Percentiles rank a stretch among this genome's conserved stretches.
phyloP scores from a whole-genome alignment of 306 rosid genomes.

The Quercus parvula region DNA sequence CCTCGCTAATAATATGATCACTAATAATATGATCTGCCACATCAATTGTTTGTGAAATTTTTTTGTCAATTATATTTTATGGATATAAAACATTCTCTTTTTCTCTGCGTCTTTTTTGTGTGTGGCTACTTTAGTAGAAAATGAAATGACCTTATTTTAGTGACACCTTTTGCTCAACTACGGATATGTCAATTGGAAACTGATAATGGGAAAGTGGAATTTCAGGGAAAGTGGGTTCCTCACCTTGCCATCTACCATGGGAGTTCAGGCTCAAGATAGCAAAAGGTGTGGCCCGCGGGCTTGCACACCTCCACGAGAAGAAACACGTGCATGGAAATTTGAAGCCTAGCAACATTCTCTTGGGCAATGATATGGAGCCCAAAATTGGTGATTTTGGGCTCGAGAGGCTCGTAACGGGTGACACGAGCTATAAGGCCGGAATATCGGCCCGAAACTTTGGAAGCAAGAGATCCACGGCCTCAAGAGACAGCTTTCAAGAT shows the following conservation, averaged over 20 bases:
- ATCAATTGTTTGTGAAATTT: no score
- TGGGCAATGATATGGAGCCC: constrained; percentile 78
- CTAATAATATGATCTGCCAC: not conserved
- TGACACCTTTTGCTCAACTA: not conserved
- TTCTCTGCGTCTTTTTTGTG: not conserved
- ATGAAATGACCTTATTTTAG: not conserved
- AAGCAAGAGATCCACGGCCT: constrained; percentile 77
- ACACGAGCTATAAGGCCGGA: constrained; percentile 52
- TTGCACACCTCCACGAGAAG: constrained; percentile 86
- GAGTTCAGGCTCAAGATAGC: constrained; percentile 79
- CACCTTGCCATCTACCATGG: constrained; percentile 98
- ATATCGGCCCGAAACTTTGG: constrained; percentile 81
- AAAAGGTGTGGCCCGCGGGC: constrained; percentile 93
- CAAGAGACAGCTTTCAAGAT: constrained; percentile 74
- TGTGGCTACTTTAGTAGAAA: not conserved
- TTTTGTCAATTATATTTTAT: no score
- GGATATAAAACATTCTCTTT: no score
- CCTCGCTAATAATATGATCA: no score
- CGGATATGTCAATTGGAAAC: not conserved
- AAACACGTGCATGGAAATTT: constrained; percentile 94
- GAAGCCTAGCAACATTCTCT: constrained; percentile 81
- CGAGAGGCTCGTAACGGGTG: constrained; percentile 61
- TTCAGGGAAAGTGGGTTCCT: constrained; percentile 87
- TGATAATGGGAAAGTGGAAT: constrained; percentile 8
- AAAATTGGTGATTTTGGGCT: constrained; percentile 91